A percentile compares a stretch with the other conserved stretches of the same genome.
Evolutionary conservation across 2,329 filamentous ascomycete species (phyloP).

Genomic region (Hypoxylon sp.): DNA sequence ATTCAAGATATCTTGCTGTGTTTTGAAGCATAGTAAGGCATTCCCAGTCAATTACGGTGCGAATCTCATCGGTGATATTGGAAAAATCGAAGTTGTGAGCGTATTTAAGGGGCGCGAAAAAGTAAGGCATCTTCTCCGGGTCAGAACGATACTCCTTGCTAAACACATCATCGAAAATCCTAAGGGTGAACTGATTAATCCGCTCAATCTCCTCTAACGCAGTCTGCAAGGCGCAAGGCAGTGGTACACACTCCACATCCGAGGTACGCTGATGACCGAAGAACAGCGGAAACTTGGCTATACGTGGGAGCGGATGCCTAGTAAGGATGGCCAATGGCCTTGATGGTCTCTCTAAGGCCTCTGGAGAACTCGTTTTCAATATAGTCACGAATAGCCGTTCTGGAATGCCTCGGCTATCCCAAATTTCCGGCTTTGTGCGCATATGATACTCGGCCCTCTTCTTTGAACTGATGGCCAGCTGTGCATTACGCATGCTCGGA

Average conservation of each 20-base stretch:
- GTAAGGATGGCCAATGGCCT: slow-evolving; percentile 79
- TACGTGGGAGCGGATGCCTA: slow-evolving; percentile 70
- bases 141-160: slow-evolving; percentile 84
- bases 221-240: slow-evolving; percentile 61
- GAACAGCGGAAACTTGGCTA: slow-evolving; percentile 79
- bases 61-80: slow-evolving; percentile 35
- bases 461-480: slow-evolving; percentile 83
- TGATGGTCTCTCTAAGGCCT: slow-evolving; percentile 69
- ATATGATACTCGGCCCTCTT: slow-evolving; percentile 81
- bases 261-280: slow-evolving; percentile 75
- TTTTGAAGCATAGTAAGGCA: slow-evolving; percentile 60
- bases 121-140: slow-evolving; percentile 80
- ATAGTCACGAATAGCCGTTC: slow-evolving; percentile 71
- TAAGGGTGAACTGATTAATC: slow-evolving; percentile 80
- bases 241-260: slow-evolving; percentile 63
- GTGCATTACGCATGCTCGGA: slow-evolving; percentile 88
- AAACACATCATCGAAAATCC: slow-evolving; percentile 86
- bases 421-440: slow-evolving; percentile 82
- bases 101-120: slow-evolving; percentile 73
- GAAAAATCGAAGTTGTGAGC: slow-evolving; percentile 50
- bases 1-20: slow-evolving; percentile 53
- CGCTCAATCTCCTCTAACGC: slow-evolving; percentile 61
- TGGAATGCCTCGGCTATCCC: slow-evolving; percentile 68
- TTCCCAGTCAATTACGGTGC: slow-evolving; percentile 71
- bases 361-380: slow-evolving; percentile 69